Percentiles rank a stretch among this genome's conserved stretches.
These are phyloP conservation scores for Fusarium tjaetaba DNA, from an alignment of 2,329 filamentous ascomycete genomes.

Conservation along the genomic window DNA sequence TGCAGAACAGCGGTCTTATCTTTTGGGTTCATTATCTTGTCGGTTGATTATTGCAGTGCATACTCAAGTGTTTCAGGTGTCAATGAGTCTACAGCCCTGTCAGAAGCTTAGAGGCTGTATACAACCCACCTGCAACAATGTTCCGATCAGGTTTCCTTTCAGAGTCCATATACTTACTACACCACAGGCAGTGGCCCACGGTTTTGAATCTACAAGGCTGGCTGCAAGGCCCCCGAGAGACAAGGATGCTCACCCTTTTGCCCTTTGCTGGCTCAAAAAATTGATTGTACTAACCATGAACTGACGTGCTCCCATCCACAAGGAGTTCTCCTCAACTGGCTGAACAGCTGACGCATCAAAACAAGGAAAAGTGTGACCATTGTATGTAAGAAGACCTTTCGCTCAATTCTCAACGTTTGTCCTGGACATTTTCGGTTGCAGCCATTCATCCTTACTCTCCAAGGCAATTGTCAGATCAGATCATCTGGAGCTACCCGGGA, in stretches of 20 bases:
- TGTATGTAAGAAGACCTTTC: too few relatives aligned
- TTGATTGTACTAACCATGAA: neutral
- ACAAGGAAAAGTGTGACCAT: neutral
- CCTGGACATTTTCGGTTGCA: too few relatives aligned
- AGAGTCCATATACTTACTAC: neutral
- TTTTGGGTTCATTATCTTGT: conserved; percentile 70
- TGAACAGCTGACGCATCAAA: neutral
- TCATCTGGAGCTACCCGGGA: neutral
- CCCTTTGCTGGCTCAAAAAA: neutral
- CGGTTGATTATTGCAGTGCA: neutral
- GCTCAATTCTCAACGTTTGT: neutral
- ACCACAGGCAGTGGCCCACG: neutral
- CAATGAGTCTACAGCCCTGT: neutral
- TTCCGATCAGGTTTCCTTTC: neutral
- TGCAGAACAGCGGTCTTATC: neutral
- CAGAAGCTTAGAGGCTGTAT: neutral
- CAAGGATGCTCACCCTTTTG: too few relatives aligned
- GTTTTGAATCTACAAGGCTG: neutral
- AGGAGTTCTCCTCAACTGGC: neutral
- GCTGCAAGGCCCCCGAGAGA: neutral
- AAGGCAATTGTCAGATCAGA: neutral
- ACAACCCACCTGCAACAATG: neutral
- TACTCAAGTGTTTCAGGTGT: neutral
- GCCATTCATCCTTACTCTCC: neutral
- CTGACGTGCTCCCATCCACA: neutral